Percentiles rank a stretch among this genome's conserved stretches.
Evolutionary conservation across 2,329 filamentous ascomycete genomes (phyloP).

Genomic region (Delphinella strobiligena): DNA sequence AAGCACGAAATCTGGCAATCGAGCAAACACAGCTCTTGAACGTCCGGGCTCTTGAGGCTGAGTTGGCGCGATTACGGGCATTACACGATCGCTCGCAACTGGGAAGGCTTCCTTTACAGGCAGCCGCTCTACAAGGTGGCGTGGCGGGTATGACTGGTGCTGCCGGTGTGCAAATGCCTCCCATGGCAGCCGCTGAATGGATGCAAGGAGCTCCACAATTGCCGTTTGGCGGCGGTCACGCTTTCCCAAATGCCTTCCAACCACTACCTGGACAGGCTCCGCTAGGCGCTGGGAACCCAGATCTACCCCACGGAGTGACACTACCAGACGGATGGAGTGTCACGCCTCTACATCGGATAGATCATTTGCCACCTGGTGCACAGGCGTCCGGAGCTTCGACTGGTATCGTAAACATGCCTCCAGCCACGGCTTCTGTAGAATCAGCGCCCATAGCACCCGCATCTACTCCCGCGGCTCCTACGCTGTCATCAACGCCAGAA

Average conservation of each 20-base stretch:
- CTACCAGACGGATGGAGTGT: constrained; percentile 42
- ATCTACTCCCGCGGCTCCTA: too few species aligned
- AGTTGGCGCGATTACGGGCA: constrained; percentile 53
- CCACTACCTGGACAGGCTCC: constrained; percentile 18
- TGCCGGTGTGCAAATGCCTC: not conserved
- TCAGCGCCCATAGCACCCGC: too few species aligned
- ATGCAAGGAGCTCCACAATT: too few species aligned
- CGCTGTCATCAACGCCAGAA: too few species aligned
- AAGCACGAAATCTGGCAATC: constrained; percentile 50
- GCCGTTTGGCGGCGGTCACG: constrained; percentile 5
- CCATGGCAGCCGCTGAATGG: too few species aligned
- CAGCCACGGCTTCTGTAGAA: too few species aligned
- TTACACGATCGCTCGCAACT: constrained; percentile 14
- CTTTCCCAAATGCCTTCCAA: constrained; percentile 17
- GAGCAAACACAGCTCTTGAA: constrained; percentile 56
- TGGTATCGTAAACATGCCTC: too few species aligned
- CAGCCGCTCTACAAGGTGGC: not conserved
- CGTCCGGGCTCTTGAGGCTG: constrained; percentile 55
- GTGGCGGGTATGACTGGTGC: not conserved
- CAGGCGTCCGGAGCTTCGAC: too few species aligned
- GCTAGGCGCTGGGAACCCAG: constrained; percentile 31
- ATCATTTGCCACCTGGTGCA: too few species aligned
- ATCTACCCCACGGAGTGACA: constrained; percentile 38
- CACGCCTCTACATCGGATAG: constrained; percentile 30
- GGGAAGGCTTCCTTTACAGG: not conserved